A percentile compares a stretch with the other conserved stretches of the same genome.
Conservation (phyloP, 2,329 filamentous ascomycete species). For the Cercospora berteroae region DNA sequence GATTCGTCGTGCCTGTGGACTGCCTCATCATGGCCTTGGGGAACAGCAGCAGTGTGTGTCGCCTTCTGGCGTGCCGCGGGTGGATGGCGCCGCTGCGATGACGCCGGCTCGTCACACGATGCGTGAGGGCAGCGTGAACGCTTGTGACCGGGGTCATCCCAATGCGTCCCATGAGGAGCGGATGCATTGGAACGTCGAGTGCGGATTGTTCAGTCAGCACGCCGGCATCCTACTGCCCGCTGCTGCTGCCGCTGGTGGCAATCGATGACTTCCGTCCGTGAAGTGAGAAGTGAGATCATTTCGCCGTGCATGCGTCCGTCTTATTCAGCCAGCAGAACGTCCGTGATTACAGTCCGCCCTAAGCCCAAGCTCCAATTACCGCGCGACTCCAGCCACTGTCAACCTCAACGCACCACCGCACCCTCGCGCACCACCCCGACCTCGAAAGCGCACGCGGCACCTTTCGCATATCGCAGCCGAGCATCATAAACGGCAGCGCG, state of each 20-base stretch:
- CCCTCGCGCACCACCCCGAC: constrained; percentile 10
- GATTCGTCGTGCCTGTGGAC: background rate
- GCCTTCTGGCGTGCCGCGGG: background rate
- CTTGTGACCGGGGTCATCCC: background rate
- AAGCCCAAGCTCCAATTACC: background rate
- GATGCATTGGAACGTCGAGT: background rate
- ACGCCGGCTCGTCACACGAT: background rate
- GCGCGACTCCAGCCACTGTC: constrained; percentile 2
- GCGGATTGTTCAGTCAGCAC: background rate
- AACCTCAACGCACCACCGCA: background rate
- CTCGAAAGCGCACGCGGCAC: background rate
- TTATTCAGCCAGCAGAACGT: background rate
- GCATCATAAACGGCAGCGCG: constrained; percentile 7
- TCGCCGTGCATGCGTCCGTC: background rate
- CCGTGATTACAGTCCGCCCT: background rate
- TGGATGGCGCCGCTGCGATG: background rate
- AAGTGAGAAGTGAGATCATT: background rate
- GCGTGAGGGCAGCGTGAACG: background rate
- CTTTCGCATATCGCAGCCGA: constrained; percentile 1
- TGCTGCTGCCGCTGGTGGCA: background rate
- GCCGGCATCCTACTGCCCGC: background rate
- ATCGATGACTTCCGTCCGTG: background rate
- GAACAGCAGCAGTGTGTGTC: background rate
- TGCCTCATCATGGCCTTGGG: background rate
- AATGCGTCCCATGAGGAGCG: background rate